A percentile compares a stretch with the other conserved stretches of the same genome.
phyloP scores from a whole-genome alignment of 2,329 filamentous ascomycete species.

The Colletotrichum sp. region DNA sequence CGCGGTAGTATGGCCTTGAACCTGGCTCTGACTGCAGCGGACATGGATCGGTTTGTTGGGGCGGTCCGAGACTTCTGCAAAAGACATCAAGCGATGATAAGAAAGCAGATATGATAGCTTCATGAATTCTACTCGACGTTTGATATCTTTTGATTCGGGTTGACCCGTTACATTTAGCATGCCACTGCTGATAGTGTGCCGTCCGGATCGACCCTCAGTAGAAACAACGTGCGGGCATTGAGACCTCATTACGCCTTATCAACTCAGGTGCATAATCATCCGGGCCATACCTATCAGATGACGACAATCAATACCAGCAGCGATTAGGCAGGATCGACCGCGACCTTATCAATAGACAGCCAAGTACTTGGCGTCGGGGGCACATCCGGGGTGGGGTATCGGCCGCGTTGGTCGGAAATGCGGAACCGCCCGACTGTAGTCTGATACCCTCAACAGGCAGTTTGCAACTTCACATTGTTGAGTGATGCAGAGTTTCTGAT shows the following conservation, averaged over 20 bases:
- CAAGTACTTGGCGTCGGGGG: neutral
- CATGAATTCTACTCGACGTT: neutral
- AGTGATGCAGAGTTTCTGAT: neutral
- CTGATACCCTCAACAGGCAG: neutral
- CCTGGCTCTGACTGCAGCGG: neutral
- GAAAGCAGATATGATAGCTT: neutral
- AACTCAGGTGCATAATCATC: neutral
- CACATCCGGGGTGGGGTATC: neutral
- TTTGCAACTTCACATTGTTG: neutral
- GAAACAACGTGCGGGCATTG: neutral
- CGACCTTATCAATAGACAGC: neutral
- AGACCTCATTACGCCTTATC: neutral
- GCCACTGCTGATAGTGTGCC: neutral
- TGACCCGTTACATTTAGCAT: neutral
- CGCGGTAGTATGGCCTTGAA: neutral
- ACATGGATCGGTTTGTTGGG: neutral
- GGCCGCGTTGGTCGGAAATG: neutral
- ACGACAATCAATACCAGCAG: neutral
- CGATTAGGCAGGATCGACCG: neutral
- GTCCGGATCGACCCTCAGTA: neutral
- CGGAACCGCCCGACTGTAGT: neutral
- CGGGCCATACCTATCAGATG: neutral
- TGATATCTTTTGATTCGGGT: neutral
- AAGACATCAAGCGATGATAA: neutral
- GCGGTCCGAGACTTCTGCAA: neutral